Evolutionary conservation across 495 filamentous ascomycete species (phyloP), one percentile per base, ranked within the genome.

Genomic region (Neurospora sp.): DNA sequence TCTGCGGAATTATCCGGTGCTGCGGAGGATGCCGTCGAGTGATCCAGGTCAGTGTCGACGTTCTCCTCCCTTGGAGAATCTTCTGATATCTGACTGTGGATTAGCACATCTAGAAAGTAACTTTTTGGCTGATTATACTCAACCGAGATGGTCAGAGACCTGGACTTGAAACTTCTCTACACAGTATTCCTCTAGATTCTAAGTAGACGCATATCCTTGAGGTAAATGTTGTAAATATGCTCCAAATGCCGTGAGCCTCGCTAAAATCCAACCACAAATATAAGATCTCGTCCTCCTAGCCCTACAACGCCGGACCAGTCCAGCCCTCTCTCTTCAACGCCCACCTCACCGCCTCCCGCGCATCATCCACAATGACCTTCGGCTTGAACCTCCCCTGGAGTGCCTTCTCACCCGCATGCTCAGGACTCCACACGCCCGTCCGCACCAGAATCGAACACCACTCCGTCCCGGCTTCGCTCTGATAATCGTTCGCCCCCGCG

Each of bases 391-490:
- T 74, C 16, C 80, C 80, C 46, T 74, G 72, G 46, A 79, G 46
- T 14, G 60, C 41, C 54, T 72, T 69, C 76, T 80, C 80, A 14
- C 80, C 87, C 79, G 39, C 83, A 1, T 78, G 73, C 35, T 77
- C 84, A 27, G 88, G 86, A 72, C 84, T 84, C 72, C 92, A 93
- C 5, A 99, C 95, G 0, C 96, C 96, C 46, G 92, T 98, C 72
- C 89, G 85, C 20, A 98, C 94, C 72, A 99, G 83, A 16, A 97
- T 86, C 42, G 91, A 92, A 23, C 86, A 79, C 96, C 96, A 99
- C 77, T 88, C 81, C 31, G 90, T 94, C 8, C 91, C 91, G 54
- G 83, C 75, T 10, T 84, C 81, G 74, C 91, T 93, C 14, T 78
- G 77, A 80, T 91, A 96, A 39, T 85, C 85, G 77, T 97, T 98